A percentile compares a stretch with the other conserved stretches of the same genome.
Evolutionary conservation across 306 rosid species (phyloP).

Genomic region (Cucumis hystrix): DNA sequence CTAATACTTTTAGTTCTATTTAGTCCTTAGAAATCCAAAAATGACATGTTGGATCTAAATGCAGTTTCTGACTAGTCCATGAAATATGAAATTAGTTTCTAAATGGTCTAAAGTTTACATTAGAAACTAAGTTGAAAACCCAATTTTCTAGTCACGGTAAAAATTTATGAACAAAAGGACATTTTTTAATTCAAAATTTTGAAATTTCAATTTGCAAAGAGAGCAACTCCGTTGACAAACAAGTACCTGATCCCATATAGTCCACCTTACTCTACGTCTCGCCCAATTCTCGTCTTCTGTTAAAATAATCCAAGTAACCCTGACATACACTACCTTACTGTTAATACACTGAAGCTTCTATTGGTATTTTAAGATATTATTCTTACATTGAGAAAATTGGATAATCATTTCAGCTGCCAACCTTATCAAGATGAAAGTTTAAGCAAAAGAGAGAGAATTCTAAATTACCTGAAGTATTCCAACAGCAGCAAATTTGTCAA

Average conservation of each 20-base stretch:
- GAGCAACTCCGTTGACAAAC: background rate
- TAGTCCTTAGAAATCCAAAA: background rate
- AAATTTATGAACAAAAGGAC: background rate
- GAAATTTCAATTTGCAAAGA: background rate
- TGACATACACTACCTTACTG: slow-evolving; percentile 8
- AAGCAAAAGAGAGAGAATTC: background rate
- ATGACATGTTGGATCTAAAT: background rate
- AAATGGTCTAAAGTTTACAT: background rate
- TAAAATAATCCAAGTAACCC: slow-evolving; percentile 73
- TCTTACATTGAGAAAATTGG: background rate
- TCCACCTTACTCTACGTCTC: slow-evolving; percentile 14
- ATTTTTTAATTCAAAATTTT: background rate
- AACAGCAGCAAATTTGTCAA: slow-evolving; percentile 89
- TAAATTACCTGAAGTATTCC: slow-evolving; percentile 73
- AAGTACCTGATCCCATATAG: background rate
- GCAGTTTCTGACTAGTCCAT: background rate
- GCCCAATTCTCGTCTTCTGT: slow-evolving; percentile 29
- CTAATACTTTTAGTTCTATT: background rate
- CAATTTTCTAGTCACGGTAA: background rate
- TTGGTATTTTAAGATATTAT: background rate
- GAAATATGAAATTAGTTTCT: background rate
- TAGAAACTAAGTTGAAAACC: background rate
- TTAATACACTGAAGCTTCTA: background rate
- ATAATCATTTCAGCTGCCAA: background rate
- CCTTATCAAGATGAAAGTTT: background rate